These are phyloP conservation scores for Lepidium sativum DNA, from an alignment of 345 rosid species.

Conservation along the genomic window DNA sequence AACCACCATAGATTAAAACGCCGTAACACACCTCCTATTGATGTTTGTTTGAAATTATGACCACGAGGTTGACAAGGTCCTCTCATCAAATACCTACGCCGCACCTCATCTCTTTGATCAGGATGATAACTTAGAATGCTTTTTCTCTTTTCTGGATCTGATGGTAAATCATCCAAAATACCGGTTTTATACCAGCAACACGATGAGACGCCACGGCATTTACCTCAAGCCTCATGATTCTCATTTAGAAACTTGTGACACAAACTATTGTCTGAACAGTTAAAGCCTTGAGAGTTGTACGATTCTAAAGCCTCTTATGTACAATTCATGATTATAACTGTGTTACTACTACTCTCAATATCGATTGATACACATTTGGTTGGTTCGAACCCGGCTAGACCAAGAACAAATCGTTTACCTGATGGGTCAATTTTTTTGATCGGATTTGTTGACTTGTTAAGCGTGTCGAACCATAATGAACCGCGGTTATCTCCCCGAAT, in stretches of 20 bases:
- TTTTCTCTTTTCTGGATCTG: too few species aligned
- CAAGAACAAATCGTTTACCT: constrained; percentile 28
- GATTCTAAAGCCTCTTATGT: constrained; percentile 17
- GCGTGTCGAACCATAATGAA: constrained; percentile 29
- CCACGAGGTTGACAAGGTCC: too few species aligned
- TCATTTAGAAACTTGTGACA: constrained; percentile 36
- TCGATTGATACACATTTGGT: constrained; percentile 32
- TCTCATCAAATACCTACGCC: too few species aligned
- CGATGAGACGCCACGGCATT: constrained; percentile 6
- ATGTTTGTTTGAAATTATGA: too few species aligned
- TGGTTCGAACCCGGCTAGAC: constrained; percentile 20
- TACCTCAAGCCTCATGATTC: constrained; percentile 15
- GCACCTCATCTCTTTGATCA: too few species aligned
- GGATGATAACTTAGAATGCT: too few species aligned
- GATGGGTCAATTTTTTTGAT: constrained; percentile 36
- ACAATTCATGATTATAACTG: constrained; percentile 37
- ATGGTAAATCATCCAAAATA: too few species aligned
- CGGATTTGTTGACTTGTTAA: constrained; percentile 34
- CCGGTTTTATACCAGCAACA: constrained; percentile 38
- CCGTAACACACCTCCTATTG: too few species aligned
- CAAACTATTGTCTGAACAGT: constrained; percentile 33
- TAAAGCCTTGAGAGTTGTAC: not conserved
- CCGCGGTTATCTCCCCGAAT: constrained; percentile 25
- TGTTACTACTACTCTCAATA: constrained; percentile 32
- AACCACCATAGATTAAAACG: too few species aligned